A percentile compares a stretch with the other conserved stretches of the same genome.
Conservation (phyloP, 192 early-diverging fungal genomes). For the Entomortierella parvispora region DNA sequence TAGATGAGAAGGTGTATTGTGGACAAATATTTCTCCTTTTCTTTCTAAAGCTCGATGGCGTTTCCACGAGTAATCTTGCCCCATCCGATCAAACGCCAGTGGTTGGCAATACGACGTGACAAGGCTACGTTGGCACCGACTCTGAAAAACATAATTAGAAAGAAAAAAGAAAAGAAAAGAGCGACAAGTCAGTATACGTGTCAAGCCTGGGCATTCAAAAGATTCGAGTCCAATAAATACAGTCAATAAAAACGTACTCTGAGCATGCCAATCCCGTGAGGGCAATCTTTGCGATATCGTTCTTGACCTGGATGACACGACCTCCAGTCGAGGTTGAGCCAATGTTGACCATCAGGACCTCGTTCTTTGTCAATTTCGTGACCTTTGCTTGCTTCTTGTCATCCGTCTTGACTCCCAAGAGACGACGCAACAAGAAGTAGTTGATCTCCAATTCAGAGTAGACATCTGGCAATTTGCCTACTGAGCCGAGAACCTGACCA, state of each 20-base stretch:
- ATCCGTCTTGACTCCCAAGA: slow-evolving; percentile 96
- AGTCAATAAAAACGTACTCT: slow-evolving; percentile 59
- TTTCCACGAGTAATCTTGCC: slow-evolving; percentile 88
- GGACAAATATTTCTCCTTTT: not conserved
- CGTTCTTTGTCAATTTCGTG: slow-evolving; percentile 90
- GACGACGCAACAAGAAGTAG: slow-evolving; percentile 94
- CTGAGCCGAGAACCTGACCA: slow-evolving; percentile 92
- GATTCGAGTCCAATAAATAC: no score
- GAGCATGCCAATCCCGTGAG: slow-evolving; percentile 94
- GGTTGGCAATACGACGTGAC: slow-evolving; percentile 91
- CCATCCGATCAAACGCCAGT: slow-evolving; percentile 98
- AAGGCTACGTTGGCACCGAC: slow-evolving; percentile 94
- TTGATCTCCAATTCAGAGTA: slow-evolving; percentile 97
- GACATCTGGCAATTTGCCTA: slow-evolving; percentile 92
- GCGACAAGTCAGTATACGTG: not conserved
- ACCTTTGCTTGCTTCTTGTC: slow-evolving; percentile 99
- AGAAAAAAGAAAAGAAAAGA: not conserved
- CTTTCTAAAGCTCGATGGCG: slow-evolving; percentile 52
- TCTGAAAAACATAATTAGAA: slow-evolving; percentile 65
- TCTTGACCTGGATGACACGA: slow-evolving; percentile 94
- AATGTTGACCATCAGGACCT: slow-evolving; percentile 96
- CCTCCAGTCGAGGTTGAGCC: slow-evolving; percentile 95
- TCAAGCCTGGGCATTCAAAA: no score
- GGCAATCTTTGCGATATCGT: slow-evolving; percentile 92
- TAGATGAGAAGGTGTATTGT: no score